phyloP scores from a whole-genome alignment of 2,329 filamentous ascomycete genomes.

The Penicillium crustosum region DNA sequence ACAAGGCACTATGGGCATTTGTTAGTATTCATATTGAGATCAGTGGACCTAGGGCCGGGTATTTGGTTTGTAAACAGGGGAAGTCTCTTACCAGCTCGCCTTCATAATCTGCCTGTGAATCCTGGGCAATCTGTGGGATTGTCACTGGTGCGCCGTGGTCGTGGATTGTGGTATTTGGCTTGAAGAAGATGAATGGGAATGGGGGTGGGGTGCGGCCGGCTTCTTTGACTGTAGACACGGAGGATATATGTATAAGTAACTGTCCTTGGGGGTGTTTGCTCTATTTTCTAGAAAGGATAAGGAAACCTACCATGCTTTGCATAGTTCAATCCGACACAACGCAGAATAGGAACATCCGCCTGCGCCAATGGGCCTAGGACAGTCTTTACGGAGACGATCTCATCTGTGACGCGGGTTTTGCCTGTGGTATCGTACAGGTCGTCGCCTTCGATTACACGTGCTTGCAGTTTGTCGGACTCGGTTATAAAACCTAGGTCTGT shows the following conservation, averaged over 20 bases:
- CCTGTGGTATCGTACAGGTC: conserved; percentile 52
- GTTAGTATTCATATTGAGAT: background rate
- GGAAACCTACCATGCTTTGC: conserved; percentile 52
- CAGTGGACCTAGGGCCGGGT: background rate
- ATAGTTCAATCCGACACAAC: conserved; percentile 62
- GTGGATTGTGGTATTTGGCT: conserved; percentile 61
- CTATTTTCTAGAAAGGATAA: too few relatives aligned
- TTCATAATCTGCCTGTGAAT: conserved; percentile 67
- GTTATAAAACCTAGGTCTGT: conserved; percentile 51
- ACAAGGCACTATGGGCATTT: conserved; percentile 43
- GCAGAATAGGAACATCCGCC: conserved; percentile 56
- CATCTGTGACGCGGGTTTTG: conserved; percentile 52
- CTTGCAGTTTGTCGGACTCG: conserved; percentile 51
- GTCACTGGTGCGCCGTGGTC: conserved; percentile 63
- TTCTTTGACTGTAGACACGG: conserved; percentile 47
- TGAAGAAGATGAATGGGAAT: conserved; percentile 69
- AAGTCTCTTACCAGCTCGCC: conserved; percentile 61
- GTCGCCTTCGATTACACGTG: conserved; percentile 52
- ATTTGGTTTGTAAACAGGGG: conserved; percentile 40
- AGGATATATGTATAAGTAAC: background rate
- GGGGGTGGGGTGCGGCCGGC: conserved; percentile 52
- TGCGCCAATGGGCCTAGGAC: conserved; percentile 54
- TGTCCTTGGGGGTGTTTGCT: background rate
- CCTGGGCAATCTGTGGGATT: conserved; percentile 62
- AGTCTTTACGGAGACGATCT: conserved; percentile 48